Evolutionary conservation across 768 basidiomycete genomes (phyloP).

Genomic region (Podaxis sp.): DNA sequence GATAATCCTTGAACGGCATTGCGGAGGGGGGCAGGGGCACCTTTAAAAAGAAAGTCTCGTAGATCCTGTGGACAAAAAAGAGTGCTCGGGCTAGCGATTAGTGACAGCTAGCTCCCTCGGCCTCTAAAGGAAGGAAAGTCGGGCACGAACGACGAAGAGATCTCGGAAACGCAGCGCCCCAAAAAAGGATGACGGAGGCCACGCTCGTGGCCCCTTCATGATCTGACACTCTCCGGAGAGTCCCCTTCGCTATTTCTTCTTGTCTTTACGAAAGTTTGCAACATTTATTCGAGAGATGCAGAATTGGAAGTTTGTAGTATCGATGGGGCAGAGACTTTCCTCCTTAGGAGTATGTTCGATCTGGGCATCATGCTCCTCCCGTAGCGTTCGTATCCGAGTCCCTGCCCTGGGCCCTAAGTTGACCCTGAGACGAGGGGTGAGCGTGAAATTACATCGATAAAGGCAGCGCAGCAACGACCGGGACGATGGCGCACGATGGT

Average conservation of each 20-base stretch:
- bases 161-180: constrained; percentile 50
- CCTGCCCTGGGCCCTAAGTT: constrained; percentile 36
- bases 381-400: constrained; percentile 37
- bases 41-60: background rate
- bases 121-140: no score
- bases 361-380: constrained; percentile 25
- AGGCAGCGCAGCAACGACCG: no score
- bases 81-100: background rate
- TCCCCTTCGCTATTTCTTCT: constrained; percentile 53
- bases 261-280: constrained; percentile 44
- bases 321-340: constrained; percentile 43
- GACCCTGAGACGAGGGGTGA: constrained; percentile 22
- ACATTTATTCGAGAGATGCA: constrained; percentile 39
- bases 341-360: constrained; percentile 58
- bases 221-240: constrained; percentile 59
- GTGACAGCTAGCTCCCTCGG: no score
- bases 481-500: no score
- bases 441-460: no score
- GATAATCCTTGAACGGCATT: background rate
- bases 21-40: background rate
- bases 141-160: constrained; percentile 19
- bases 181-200: constrained; percentile 54
- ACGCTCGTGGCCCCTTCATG: constrained; percentile 63
- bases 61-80: background rate
- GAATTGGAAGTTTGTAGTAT: constrained; percentile 54